Evolutionary conservation across 345 rosid genomes (phyloP).

Genomic region (Corchorus olitorius): DNA sequence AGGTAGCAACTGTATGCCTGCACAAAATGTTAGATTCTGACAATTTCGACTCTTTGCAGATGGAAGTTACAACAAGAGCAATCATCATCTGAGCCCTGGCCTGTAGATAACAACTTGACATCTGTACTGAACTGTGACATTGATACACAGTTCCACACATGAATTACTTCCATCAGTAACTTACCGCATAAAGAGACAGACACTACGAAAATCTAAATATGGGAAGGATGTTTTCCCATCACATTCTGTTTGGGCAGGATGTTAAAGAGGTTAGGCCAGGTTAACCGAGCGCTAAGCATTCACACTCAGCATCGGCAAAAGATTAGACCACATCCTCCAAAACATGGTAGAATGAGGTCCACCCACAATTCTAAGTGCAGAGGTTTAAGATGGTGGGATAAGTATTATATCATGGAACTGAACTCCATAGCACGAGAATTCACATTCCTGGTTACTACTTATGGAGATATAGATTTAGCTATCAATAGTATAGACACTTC

Average conservation of each 20-base stretch:
- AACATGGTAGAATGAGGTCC: constrained; percentile 19
- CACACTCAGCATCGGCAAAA: constrained; percentile 20
- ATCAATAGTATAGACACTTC: constrained; percentile 4
- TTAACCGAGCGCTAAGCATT: constrained; percentile 15
- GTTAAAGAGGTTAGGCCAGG: constrained; percentile 27
- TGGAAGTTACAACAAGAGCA: constrained; percentile 78
- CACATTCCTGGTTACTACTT: constrained; percentile 5
- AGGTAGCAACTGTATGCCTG: constrained; percentile 98
- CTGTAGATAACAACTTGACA: constrained; percentile 66
- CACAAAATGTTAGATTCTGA: constrained; percentile 79
- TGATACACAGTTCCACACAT: constrained; percentile 65
- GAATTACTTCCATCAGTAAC: constrained; percentile 66
- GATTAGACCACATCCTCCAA: constrained; percentile 18
- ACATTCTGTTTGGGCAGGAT: constrained; percentile 12
- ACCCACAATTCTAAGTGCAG: constrained; percentile 16
- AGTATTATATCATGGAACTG: too few relatives aligned
- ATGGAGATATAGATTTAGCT: neutral
- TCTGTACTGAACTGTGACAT: constrained; percentile 68
- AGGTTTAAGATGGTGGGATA: neutral
- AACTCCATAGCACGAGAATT: constrained; percentile 22
- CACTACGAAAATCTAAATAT: constrained; percentile 15
- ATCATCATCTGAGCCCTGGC: constrained; percentile 79
- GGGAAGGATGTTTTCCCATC: constrained; percentile 29
- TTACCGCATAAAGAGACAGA: constrained; percentile 45
- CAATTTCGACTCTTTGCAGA: constrained; percentile 65